Evolutionary conservation across 2,329 filamentous ascomycete species (phyloP), one percentile per base, ranked within the genome.

Genomic region (Zymoseptoria pseudotritici): DNA sequence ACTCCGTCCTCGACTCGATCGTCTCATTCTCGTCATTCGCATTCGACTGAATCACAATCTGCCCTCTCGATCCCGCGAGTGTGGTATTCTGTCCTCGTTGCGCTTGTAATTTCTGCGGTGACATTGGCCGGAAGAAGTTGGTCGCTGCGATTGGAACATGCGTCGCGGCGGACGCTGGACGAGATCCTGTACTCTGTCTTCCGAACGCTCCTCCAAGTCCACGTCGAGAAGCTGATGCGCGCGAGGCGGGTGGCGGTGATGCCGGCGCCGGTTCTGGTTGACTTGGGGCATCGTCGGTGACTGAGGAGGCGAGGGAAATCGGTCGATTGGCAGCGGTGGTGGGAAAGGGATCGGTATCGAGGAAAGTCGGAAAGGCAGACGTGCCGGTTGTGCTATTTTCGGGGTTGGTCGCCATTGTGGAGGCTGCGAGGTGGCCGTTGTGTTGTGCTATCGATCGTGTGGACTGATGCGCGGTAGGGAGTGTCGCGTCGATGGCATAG

Each of bases 81-180:
- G 70, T 46, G 13, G 36, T 46, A n/a, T 46, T 75, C 66, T 80
- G 84, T 64, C 87, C 86, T 73, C 93, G 83, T 75, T 97, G 94
- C 58, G 91, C 91, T 76, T 97, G 93, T 55, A 97, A 80, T 73
- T 91, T 88, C 73, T 96, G 91, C 22, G 93, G 96, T 77, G 92
- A 97, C 91, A 99, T 96, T 49, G 94, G 94, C 21, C 88, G 88
- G 72, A 96, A 96, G 78, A 99, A 97, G 57, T 90, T 93, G 70
- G 93, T 89, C 17, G 91, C 91, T 2, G 91, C 88, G 57, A 99
- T 79, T 1, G 94, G 92, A 20, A 96, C 91, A 79, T 99, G 94
- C 50, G 90, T 94, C 70, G 67, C 58, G 53, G 88, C 81, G 50
- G 89, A 82, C 65, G 87, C 93, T 17, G 80, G 81, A 59, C 69